Percentiles rank a stretch among this genome's conserved stretches.
Conservation (phyloP, 257 asterid species). For the Capsicum baccatum region DNA sequence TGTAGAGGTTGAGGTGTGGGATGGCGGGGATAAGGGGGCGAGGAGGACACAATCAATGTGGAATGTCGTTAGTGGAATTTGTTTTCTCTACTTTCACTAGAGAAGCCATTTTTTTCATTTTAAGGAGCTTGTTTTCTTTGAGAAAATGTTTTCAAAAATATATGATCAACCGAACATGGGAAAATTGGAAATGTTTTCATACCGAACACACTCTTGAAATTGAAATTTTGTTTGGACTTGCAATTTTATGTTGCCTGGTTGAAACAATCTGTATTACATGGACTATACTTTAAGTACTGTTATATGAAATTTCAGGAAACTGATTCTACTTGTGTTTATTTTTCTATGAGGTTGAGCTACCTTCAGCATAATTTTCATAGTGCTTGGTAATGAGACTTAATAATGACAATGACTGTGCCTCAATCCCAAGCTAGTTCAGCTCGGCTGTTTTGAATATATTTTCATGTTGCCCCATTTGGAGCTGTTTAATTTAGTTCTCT, state of each 20-base stretch:
- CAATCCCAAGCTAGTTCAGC: neutral
- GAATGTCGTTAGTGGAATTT: no score
- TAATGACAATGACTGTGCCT: neutral
- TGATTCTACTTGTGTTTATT: neutral
- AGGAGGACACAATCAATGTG: no score
- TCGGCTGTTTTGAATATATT: neutral
- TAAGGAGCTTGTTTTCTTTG: no score
- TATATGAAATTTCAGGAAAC: neutral
- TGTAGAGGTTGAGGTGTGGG: no score
- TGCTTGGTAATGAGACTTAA: neutral
- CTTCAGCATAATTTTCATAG: neutral
- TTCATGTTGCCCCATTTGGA: neutral
- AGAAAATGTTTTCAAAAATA: no score
- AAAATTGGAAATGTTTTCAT: no score
- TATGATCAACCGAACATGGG: no score
- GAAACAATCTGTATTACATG: neutral
- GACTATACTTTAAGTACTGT: neutral
- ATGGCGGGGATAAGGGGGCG: no score
- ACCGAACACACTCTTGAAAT: neutral
- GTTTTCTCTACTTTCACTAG: no score
- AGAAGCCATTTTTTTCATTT: no score
- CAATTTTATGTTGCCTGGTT: neutral
- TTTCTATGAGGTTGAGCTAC: neutral
- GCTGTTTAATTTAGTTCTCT: neutral
- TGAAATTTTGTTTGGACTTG: neutral